phyloP scores from a whole-genome alignment of 192 early-diverging fungal species.

The Bifiguratus adelaidae region DNA sequence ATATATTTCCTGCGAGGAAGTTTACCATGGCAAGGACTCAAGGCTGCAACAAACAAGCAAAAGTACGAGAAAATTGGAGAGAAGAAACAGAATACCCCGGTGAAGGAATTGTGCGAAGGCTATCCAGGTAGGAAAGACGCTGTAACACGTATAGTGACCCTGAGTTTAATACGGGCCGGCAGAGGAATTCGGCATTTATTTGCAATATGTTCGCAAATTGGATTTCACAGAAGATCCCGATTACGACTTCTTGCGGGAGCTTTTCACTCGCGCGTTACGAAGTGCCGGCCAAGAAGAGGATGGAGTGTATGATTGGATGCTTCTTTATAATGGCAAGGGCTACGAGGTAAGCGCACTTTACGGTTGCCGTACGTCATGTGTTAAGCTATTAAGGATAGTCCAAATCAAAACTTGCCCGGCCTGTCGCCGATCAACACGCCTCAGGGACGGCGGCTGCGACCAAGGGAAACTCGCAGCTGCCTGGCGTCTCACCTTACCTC shows the following conservation, averaged over 20 bases:
- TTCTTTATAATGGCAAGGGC: constrained; percentile 36
- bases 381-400: too few species aligned
- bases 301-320: constrained; percentile 90
- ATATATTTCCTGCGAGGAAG: constrained; percentile 64
- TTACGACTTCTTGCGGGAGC: constrained; percentile 54
- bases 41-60: constrained; percentile 67
- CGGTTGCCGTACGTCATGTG: too few species aligned
- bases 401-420: too few species aligned
- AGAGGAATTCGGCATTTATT: constrained; percentile 53
- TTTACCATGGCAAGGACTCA: constrained; percentile 80
- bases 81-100: constrained; percentile 62
- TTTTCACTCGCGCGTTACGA: too few species aligned
- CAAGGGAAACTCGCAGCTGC: too few species aligned
- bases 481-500: too few species aligned
- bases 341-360: too few species aligned
- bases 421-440: too few species aligned
- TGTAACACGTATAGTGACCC: too few species aligned
- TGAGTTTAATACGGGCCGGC: too few species aligned
- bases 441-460: too few species aligned
- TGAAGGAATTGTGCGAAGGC: constrained; percentile 70
- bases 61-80: constrained; percentile 87
- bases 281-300: constrained; percentile 69
- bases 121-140: too few species aligned
- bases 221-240: constrained; percentile 72
- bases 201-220: constrained; percentile 58